Conservation (phyloP, 495 filamentous ascomycete species). For the Penicillium pulvis region DNA sequence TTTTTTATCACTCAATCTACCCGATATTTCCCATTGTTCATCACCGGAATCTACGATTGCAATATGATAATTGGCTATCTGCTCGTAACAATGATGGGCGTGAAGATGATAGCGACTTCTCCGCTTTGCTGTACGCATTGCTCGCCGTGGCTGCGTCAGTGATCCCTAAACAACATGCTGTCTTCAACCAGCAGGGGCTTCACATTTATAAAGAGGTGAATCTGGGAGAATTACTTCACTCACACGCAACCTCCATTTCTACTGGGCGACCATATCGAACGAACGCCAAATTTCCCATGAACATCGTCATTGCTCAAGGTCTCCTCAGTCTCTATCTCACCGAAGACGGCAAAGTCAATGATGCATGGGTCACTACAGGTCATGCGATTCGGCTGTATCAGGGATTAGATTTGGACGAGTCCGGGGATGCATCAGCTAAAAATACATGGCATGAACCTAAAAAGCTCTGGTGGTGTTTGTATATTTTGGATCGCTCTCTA, state of each 20-base stretch:
- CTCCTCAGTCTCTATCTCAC: conserved; percentile 19
- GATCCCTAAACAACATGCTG: conserved; percentile 8
- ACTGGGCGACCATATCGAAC: neutral
- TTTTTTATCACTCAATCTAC: conserved; percentile 18
- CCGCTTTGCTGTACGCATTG: conserved; percentile 17
- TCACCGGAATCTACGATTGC: conserved; percentile 7
- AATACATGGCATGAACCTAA: conserved; percentile 3
- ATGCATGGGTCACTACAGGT: conserved; percentile 23
- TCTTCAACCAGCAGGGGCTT: conserved; percentile 7
- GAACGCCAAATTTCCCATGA: conserved; percentile 11
- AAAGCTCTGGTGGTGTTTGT: conserved; percentile 25
- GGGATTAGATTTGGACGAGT: conserved; percentile 17
- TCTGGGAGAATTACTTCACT: conserved; percentile 3
- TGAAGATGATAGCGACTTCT: conserved; percentile 8
- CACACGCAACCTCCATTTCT: neutral
- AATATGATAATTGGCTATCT: conserved; percentile 14
- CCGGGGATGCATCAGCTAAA: neutral
- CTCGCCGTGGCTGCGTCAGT: conserved; percentile 17
- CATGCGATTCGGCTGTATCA: conserved; percentile 24
- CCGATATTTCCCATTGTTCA: conserved; percentile 18
- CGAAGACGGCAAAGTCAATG: conserved; percentile 17
- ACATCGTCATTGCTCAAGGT: conserved; percentile 13
- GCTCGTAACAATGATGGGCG: neutral
- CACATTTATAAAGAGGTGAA: conserved; percentile 9
- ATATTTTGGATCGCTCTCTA: conserved; percentile 22